Evolutionary conservation across 352 stramenopile species (phyloP).

Genomic region (Globisporangium parvum): DNA sequence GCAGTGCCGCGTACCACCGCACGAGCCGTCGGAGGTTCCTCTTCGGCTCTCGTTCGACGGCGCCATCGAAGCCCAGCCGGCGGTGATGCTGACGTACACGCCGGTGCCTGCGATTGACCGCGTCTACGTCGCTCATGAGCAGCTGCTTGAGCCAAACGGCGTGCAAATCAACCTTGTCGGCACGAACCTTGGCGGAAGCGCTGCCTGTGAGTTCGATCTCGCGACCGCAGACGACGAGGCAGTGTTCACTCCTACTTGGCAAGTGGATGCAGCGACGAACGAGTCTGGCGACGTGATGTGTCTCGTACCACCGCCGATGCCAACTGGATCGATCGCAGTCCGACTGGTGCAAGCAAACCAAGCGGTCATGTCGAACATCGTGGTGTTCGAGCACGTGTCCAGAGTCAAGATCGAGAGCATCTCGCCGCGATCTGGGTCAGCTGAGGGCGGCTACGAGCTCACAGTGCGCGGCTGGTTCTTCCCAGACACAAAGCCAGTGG

Average conservation of each 20-base stretch:
- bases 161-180: neutral
- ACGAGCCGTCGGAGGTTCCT: slow-evolving; percentile 17
- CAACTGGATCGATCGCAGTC: slow-evolving; percentile 8
- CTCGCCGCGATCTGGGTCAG: slow-evolving; percentile 5
- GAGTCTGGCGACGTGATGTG: slow-evolving; percentile 1
- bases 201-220: slow-evolving; percentile 10
- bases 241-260: slow-evolving; percentile 1
- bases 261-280: neutral
- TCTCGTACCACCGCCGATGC: slow-evolving; percentile 1
- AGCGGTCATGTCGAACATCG: slow-evolving; percentile 14
- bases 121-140: neutral
- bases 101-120: slow-evolving; percentile 5
- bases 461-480: slow-evolving; percentile 15
- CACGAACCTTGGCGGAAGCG: neutral
- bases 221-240: neutral
- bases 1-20: slow-evolving; percentile 27
- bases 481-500: slow-evolving; percentile 5
- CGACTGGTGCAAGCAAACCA: slow-evolving; percentile 1
- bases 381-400: slow-evolving; percentile 14
- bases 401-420: slow-evolving; percentile 10
- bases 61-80: slow-evolving; percentile 11
- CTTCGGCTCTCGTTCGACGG: slow-evolving; percentile 25
- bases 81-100: slow-evolving; percentile 21
- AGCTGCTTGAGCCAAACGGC: neutral
- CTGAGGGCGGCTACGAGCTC: slow-evolving; percentile 18